These are phyloP conservation scores for Pleodorina starrii DNA, from an alignment of 139 green algal genomes.

Conservation along the genomic window DNA sequence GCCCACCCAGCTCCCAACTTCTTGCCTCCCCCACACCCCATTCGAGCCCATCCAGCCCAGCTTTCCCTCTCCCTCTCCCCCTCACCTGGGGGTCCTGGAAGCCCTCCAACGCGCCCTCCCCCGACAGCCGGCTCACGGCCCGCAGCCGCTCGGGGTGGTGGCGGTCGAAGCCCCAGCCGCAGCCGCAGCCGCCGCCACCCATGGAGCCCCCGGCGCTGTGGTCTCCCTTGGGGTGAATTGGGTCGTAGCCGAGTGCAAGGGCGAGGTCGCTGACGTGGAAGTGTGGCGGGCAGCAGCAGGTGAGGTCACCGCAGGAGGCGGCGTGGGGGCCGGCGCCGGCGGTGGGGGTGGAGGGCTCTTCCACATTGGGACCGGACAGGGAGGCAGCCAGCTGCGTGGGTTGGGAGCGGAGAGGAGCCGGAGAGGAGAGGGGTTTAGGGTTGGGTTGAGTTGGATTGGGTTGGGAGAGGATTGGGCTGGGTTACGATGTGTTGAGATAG, in stretches of 20 bases:
- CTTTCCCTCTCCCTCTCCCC: too few relatives aligned
- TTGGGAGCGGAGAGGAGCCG: background rate
- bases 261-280: background rate
- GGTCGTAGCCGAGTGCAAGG: background rate
- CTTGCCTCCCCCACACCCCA: too few relatives aligned
- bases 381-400: background rate
- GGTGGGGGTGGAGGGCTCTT: conserved; percentile 27
- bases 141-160: conserved; percentile 15
- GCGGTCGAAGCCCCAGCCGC: background rate
- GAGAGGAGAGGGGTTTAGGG: background rate
- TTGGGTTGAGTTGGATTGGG: background rate
- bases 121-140: background rate
- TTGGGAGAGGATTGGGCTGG: background rate
- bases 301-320: background rate
- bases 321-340: background rate
- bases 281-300: background rate
- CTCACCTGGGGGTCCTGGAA: conserved; percentile 44
- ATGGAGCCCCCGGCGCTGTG: background rate
- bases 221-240: background rate
- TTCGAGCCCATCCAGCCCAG: too few relatives aligned
- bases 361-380: background rate
- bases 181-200: background rate
- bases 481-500: background rate
- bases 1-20: too few relatives aligned
- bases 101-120: conserved; percentile 43